phyloP scores from a whole-genome alignment of 202 grass and related monocot species.

The Zizania palustris region DNA sequence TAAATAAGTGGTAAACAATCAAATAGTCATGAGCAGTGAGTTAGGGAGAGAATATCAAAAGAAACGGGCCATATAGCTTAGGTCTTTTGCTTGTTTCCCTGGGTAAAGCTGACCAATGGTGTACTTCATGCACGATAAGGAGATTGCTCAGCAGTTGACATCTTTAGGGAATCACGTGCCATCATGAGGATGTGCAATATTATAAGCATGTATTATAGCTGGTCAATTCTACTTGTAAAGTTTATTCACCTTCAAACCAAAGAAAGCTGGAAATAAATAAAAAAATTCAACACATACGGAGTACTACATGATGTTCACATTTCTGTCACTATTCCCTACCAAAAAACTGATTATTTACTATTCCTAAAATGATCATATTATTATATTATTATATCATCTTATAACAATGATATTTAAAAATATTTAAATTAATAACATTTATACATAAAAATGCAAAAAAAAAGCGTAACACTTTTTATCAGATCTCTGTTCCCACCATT shows the following conservation, averaged over 20 bases:
- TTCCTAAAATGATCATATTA: no score
- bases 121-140: neutral
- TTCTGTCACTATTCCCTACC: neutral
- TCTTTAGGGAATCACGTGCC: slow-evolving; percentile 3
- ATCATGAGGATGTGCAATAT: neutral
- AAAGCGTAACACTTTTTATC: neutral
- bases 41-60: neutral
- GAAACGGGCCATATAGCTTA: neutral
- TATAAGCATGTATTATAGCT: slow-evolving; percentile 11
- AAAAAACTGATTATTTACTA: neutral
- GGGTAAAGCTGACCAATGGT: neutral
- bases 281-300: neutral
- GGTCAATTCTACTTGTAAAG: slow-evolving; percentile 31
- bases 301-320: neutral
- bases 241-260: slow-evolving; percentile 15
- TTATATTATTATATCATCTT: no score
- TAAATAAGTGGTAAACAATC: no score
- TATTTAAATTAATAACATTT: no score
- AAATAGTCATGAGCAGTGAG: no score
- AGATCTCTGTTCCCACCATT: neutral
- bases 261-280: neutral
- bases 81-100: neutral
- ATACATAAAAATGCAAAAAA: no score
- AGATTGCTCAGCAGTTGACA: slow-evolving; percentile 29
- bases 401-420: no score